phyloP scores from a whole-genome alignment of 2,329 filamentous ascomycete species.

The Phoma herbarum region DNA sequence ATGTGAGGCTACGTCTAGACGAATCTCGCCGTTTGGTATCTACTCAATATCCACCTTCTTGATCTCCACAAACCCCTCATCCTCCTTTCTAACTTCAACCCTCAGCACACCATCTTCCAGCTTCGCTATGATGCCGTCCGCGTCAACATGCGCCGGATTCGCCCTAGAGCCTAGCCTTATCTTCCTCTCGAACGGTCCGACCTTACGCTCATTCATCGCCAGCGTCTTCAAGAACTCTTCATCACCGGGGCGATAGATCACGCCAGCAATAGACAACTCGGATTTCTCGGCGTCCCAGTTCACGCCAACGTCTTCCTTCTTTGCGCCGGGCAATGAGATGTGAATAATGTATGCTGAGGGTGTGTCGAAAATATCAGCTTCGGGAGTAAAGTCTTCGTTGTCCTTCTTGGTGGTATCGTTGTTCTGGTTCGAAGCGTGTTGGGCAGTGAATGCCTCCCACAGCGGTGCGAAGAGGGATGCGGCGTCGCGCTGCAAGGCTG shows the following conservation, averaged over 20 bases:
- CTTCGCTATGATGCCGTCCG: conserved; percentile 73
- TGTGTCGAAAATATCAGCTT: conserved; percentile 80
- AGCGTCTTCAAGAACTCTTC: conserved; percentile 73
- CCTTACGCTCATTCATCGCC: conserved; percentile 70
- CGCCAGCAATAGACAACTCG: conserved; percentile 72
- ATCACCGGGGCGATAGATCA: conserved; percentile 75
- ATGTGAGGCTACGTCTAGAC: no score
- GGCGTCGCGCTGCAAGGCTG: conserved; percentile 32
- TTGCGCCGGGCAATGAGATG: conserved; percentile 76
- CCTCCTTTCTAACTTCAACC: conserved; percentile 77
- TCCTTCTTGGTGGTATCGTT: conserved; percentile 25
- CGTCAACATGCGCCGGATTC: conserved; percentile 70
- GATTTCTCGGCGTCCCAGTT: conserved; percentile 77
- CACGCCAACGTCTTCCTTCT: conserved; percentile 79
- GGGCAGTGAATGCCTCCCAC: conserved; percentile 43
- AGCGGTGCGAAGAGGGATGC: conserved; percentile 47
- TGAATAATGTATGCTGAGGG: conserved; percentile 71
- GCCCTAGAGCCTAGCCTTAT: conserved; percentile 66
- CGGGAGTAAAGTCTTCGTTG: conserved; percentile 64
- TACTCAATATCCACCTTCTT: conserved; percentile 63
- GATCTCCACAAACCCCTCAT: conserved; percentile 67
- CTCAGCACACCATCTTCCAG: conserved; percentile 80
- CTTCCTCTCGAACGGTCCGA: conserved; percentile 77
- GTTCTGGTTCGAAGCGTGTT: conserved; percentile 22
- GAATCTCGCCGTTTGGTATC: background rate